phyloP scores from a whole-genome alignment of 257 asterid genomes.

The Solanum virginianum region DNA sequence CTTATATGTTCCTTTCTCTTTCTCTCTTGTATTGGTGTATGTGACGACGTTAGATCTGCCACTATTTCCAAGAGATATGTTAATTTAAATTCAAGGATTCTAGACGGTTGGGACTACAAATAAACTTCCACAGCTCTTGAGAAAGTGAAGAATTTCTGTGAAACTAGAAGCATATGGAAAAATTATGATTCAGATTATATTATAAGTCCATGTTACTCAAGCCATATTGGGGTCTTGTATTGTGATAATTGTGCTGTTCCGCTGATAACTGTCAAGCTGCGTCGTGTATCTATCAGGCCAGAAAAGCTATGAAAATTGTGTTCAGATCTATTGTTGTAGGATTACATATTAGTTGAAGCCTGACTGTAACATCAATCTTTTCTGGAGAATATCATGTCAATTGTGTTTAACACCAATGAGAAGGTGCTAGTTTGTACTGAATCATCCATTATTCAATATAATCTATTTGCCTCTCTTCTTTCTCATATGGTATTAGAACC shows the following conservation, averaged over 20 bases:
- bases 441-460: background rate
- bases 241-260: background rate
- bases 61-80: background rate
- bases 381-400: background rate
- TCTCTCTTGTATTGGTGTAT: background rate
- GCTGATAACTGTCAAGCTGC: too few species aligned
- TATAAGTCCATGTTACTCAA: background rate
- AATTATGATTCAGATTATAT: background rate
- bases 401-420: background rate
- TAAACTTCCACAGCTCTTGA: background rate
- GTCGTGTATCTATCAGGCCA: background rate
- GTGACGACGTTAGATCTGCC: background rate
- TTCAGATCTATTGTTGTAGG: background rate
- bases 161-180: background rate
- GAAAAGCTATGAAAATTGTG: background rate
- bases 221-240: background rate
- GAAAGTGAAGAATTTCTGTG: background rate
- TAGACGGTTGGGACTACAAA: background rate
- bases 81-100: background rate
- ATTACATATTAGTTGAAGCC: background rate
- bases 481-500: background rate
- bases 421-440: background rate
- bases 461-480: background rate
- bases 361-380: background rate
- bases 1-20: background rate